A percentile compares a stretch with the other conserved stretches of the same genome.
phyloP scores from a whole-genome alignment of 139 green algal genomes.

The Trebouxia sp. region DNA sequence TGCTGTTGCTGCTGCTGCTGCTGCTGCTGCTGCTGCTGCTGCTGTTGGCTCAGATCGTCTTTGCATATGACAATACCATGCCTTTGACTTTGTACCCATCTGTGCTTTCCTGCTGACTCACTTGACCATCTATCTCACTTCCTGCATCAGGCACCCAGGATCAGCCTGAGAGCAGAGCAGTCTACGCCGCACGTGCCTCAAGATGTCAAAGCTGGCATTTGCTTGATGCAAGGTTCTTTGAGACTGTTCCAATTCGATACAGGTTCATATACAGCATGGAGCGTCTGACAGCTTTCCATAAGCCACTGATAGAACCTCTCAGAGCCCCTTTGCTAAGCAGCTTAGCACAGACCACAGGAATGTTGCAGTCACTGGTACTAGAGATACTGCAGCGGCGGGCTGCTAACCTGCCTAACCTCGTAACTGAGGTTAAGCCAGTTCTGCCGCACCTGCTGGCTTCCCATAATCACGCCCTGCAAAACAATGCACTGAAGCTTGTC shows the following conservation, averaged over 20 bases:
- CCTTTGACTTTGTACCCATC: too few species aligned
- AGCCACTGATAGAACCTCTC: background rate
- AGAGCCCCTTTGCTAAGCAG: background rate
- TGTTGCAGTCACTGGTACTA: constrained; percentile 9
- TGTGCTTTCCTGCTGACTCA: too few species aligned
- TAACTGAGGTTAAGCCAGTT: background rate
- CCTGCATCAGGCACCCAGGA: too few species aligned
- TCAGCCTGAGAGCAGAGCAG: too few species aligned
- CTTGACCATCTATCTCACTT: too few species aligned
- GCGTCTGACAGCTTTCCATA: constrained; percentile 11
- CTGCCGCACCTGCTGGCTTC: constrained; percentile 17
- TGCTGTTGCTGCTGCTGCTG: too few species aligned
- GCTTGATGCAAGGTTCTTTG: background rate
- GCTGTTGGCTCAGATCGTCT: too few species aligned
- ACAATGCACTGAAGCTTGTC: constrained; percentile 10
- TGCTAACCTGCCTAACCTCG: background rate
- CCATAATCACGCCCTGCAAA: constrained; percentile 19
- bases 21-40: too few species aligned
- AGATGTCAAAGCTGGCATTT: too few species aligned
- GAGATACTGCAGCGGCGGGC: constrained; percentile 15
- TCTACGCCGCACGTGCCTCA: too few species aligned
- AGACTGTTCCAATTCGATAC: background rate
- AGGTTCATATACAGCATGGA: constrained; percentile 31
- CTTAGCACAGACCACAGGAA: background rate
- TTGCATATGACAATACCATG: too few species aligned